Conservation (phyloP, 805 yeast species). For the Suhomyces sp. region DNA sequence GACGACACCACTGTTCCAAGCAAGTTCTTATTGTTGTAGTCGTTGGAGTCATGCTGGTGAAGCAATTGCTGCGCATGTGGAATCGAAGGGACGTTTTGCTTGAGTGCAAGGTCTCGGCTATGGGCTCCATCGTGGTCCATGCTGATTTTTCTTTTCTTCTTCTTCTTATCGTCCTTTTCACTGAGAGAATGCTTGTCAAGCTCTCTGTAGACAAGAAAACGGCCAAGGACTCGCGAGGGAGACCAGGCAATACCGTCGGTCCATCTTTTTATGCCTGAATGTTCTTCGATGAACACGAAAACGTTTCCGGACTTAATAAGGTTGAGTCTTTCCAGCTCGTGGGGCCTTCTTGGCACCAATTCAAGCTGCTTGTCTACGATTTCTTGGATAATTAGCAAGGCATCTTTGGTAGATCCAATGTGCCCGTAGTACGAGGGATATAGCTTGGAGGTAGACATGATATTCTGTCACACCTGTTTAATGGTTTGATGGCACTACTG, state of each 20-base stretch:
- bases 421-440: conserved; percentile 70
- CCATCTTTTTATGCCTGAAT: conserved; percentile 87
- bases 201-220: conserved; percentile 82
- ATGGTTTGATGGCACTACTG: too few species aligned
- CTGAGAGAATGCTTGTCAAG: conserved; percentile 38
- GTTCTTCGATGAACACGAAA: conserved; percentile 80
- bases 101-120: neutral
- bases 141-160: conserved; percentile 26
- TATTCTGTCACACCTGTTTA: too few species aligned
- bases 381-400: conserved; percentile 78
- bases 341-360: conserved; percentile 74
- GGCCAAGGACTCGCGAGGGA: conserved; percentile 82
- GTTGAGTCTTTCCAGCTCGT: conserved; percentile 65
- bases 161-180: conserved; percentile 45
- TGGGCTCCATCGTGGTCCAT: conserved; percentile 10
- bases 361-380: conserved; percentile 57
- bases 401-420: conserved; percentile 80
- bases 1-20: conserved; percentile 50
- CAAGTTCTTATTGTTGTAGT: conserved; percentile 17
- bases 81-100: conserved; percentile 1
- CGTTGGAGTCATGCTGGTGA: conserved; percentile 5
- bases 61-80: conserved; percentile 5
- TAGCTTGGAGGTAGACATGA: conserved; percentile 14
- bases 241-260: conserved; percentile 96
- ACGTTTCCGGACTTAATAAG: conserved; percentile 75